Evolutionary conservation across 164 flowering plant genomes (phyloP).

Genomic region (Euptelea pleiosperma): DNA sequence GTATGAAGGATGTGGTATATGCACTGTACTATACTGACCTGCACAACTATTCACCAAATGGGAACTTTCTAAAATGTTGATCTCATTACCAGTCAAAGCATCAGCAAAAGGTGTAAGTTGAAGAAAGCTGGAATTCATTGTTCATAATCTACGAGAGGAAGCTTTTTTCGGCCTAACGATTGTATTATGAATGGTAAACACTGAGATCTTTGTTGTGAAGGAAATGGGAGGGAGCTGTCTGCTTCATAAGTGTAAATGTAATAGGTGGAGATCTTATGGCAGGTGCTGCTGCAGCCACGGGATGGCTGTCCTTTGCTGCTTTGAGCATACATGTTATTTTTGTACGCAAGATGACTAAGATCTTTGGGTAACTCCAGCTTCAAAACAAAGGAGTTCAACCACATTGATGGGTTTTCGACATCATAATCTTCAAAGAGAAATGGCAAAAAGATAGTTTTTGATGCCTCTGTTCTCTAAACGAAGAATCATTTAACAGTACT

Average conservation of each 20-base stretch:
- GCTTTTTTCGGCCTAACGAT: background rate
- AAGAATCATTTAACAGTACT: background rate
- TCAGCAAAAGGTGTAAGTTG: constrained; percentile 4
- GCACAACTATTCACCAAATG: constrained; percentile 7
- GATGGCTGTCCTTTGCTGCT: constrained; percentile 11
- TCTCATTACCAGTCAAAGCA: constrained; percentile 7
- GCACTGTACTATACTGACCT: constrained; percentile 20
- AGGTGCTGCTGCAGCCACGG: constrained; percentile 4
- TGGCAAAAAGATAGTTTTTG: background rate
- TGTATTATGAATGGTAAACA: background rate
- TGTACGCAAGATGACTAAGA: constrained; percentile 11
- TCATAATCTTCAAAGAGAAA: background rate
- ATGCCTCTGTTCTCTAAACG: background rate
- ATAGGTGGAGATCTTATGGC: background rate
- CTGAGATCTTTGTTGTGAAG: background rate
- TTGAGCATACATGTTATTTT: constrained; percentile 27
- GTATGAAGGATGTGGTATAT: constrained; percentile 29
- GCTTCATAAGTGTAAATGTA: constrained; percentile 1
- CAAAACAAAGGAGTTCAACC: background rate
- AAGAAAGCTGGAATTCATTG: constrained; percentile 4
- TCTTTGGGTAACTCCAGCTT: constrained; percentile 9
- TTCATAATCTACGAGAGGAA: background rate
- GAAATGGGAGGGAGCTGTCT: background rate
- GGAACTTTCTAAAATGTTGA: background rate
- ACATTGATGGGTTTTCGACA: background rate